Base-by-base conservation (phyloP, 176 grass and related monocot genomes). In the Aegilops umbellulata region DNA sequence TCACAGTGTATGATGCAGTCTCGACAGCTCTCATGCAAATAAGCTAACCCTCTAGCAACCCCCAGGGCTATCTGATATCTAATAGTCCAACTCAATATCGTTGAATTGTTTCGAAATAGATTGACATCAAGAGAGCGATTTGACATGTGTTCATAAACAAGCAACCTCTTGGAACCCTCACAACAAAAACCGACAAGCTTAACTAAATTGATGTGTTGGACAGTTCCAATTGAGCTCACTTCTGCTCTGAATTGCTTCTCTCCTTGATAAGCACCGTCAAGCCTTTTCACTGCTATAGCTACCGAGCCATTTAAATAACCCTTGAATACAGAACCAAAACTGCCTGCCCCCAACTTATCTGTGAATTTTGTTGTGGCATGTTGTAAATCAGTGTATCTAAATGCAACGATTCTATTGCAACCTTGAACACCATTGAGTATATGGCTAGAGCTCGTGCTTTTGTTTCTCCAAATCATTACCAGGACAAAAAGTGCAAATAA, bases 61-160 rank as follows among this genome's bases (percentile, higher is more conserved):
- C 94, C 94, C 0, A 89, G 26, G 16, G 91, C 84, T 63, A 89
- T 87, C 70, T 85, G 70, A 3, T 91, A 93, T 10, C 94, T 90
- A 3, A 23, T 60, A 27, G 64, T 82, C 94, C 94, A 95, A 11
- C 44, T 35, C 23, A 89, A 62, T 3, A 7, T 8, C 10, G 8
- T 11, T 5, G 77, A 57, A 58, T 38, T 69, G 30, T 25, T 79
- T 31, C 23, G 3, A 6, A 93, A 87, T 55, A 95, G 16, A 46
- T 87, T 81, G 3, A 32, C 20, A 70, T 95, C 86, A 65, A 95
- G 82, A 17, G 94, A 95, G 25, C 39, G 51, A 38, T 87, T 85
- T 24, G 84, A 24, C 87, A 95, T 90, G 72, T 88, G 78, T 83
- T 95, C 94, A 53, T 95, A 95, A 6, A 91, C 89, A 64, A 95